Evolutionary conservation across 495 filamentous ascomycete genomes (phyloP).

Genomic region (Neohortaea acidophila): DNA sequence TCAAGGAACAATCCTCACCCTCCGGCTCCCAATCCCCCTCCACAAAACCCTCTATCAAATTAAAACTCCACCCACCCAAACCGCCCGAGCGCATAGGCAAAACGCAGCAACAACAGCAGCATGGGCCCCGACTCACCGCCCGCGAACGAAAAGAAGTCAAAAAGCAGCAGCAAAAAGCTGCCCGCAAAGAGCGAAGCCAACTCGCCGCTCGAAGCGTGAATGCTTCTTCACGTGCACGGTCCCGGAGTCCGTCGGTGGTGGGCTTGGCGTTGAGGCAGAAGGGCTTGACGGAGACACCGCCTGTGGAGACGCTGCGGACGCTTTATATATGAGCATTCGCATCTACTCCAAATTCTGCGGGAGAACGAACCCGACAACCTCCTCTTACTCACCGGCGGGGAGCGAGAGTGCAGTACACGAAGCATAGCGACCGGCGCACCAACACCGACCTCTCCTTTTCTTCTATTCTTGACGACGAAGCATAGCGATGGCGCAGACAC

Average conservation of each 20-base stretch:
- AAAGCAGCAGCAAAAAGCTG: conserved; percentile 33
- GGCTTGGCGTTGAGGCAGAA: conserved; percentile 12
- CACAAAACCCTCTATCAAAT: conserved; percentile 2
- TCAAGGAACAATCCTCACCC: too few relatives aligned
- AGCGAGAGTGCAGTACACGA: too few relatives aligned
- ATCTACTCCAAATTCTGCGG: not conserved
- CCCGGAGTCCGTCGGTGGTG: conserved; percentile 3
- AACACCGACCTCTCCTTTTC: conserved; percentile 1
- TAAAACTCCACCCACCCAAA: conserved; percentile 17
- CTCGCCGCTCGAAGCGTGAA: conserved; percentile 8
- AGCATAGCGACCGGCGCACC: too few relatives aligned
- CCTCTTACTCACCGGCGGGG: too few relatives aligned
- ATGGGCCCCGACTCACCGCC: conserved; percentile 20
- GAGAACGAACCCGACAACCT: too few relatives aligned
- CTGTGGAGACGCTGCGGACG: conserved; percentile 17
- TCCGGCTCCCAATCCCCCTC: conserved; percentile 1
- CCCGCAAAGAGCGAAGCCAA: conserved; percentile 30
- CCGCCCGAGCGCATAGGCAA: conserved; percentile 12
- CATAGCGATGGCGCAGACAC: conserved; percentile 3
- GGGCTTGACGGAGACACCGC: conserved; percentile 15
- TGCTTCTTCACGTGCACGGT: too few relatives aligned
- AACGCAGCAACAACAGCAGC: conserved; percentile 16
- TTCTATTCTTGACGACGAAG: not conserved
- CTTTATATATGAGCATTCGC: conserved; percentile 18
- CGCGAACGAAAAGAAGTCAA: conserved; percentile 27